phyloP scores from a whole-genome alignment of 1,284 basidiomycete species.

The Irpex sp. region DNA sequence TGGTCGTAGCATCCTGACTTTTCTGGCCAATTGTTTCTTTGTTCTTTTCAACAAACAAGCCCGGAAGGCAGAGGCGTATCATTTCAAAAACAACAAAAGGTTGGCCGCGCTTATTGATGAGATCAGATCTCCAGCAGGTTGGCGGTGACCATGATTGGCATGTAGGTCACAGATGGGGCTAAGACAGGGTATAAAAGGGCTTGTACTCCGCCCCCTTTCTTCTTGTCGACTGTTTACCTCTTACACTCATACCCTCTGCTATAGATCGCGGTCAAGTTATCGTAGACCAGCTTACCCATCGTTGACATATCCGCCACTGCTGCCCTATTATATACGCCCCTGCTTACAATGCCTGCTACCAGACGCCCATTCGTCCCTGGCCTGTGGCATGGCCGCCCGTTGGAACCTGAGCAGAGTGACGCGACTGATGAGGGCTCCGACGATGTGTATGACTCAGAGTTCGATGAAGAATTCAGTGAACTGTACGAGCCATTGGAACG shows the following conservation, averaged over 20 bases:
- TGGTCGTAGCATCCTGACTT: conserved; percentile 9
- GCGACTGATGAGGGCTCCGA: conserved; percentile 7
- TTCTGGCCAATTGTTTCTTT: conserved; percentile 19
- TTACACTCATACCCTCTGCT: conserved; percentile 13
- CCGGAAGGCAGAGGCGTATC: background rate
- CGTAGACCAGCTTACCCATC: conserved; percentile 1
- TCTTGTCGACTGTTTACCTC: conserved; percentile 13
- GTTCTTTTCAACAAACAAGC: background rate
- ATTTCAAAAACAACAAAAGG: conserved; percentile 13
- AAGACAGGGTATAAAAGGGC: conserved; percentile 17
- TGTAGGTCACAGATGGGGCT: background rate
- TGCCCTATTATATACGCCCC: background rate
- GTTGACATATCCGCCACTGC: background rate
- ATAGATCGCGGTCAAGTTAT: conserved; percentile 3
- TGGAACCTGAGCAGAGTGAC: conserved; percentile 7
- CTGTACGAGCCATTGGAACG: background rate
- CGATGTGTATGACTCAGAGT: conserved; percentile 1
- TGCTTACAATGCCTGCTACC: background rate
- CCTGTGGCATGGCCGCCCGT: conserved; percentile 5
- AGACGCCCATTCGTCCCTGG: conserved; percentile 7
- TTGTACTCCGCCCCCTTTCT: conserved; percentile 10
- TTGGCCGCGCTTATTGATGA: conserved; percentile 7
- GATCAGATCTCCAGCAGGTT: background rate
- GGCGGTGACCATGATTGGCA: too few species aligned
- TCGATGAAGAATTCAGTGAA: conserved; percentile 3